Conservation (phyloP, 1,139 yeast species). For the Sugiyamaella xylanicola region DNA sequence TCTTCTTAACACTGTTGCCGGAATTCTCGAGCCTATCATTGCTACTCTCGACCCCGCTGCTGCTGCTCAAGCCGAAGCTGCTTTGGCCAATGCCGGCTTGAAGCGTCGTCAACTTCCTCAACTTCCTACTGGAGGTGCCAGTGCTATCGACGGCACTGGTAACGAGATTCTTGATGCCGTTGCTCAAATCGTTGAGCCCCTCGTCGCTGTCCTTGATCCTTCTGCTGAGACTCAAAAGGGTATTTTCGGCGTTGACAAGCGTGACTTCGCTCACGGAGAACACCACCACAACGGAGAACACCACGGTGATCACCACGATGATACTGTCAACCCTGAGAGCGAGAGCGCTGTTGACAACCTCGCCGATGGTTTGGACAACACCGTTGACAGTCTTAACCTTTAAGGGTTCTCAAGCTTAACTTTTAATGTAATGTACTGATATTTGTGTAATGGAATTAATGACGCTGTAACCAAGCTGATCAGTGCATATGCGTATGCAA, state of each 20-base stretch:
- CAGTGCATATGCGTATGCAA: too few relatives aligned
- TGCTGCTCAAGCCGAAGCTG: conserved; percentile 1
- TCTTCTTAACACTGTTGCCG: neutral
- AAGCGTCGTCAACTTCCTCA: neutral
- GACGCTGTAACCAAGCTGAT: too few relatives aligned
- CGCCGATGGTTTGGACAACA: neutral
- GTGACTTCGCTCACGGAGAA: neutral
- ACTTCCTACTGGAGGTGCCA: neutral
- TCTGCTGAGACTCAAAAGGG: conserved; percentile 1
- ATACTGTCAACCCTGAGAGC: neutral
- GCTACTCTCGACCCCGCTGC: neutral
- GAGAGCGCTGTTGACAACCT: neutral
- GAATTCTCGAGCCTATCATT: neutral
- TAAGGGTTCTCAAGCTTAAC: neutral
- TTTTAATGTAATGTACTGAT: neutral
- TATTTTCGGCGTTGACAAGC: neutral
- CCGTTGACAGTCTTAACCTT: neutral
- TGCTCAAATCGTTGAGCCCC: neutral
- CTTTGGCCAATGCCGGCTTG: neutral
- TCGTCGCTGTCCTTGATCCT: neutral
- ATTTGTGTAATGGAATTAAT: neutral
- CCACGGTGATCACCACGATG: neutral
- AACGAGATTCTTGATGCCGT: neutral
- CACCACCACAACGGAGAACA: neutral
- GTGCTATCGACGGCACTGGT: neutral